A percentile compares a stretch with the other conserved stretches of the same genome.
Evolutionary conservation across 2,329 filamentous ascomycete genomes (phyloP).

Genomic region (Botrytis tulipae): DNA sequence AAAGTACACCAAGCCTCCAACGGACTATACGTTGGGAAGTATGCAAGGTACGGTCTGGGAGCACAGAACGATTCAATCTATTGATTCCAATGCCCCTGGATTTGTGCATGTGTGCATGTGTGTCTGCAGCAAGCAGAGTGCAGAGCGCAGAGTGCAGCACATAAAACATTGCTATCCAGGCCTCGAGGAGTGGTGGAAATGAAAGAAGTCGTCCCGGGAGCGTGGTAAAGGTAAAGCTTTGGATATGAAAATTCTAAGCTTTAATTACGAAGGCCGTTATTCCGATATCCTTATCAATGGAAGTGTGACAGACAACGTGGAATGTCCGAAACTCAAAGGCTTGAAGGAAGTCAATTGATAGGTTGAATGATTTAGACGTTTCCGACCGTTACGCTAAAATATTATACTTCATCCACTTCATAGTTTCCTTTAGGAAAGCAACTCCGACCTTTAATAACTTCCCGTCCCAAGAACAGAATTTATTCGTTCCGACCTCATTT

Average conservation of each 20-base stretch:
- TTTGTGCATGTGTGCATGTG: neutral
- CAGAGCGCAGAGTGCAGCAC: neutral
- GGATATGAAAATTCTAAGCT: neutral
- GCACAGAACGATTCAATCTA: neutral
- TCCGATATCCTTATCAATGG: neutral
- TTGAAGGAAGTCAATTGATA: neutral
- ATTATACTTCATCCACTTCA: neutral
- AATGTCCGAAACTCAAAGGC: neutral
- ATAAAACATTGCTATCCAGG: neutral
- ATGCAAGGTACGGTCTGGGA: neutral
- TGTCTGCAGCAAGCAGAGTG: neutral
- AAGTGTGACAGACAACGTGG: neutral
- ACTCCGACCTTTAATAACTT: neutral
- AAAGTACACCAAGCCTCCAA: neutral
- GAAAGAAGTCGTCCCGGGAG: neutral
- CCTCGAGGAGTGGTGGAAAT: neutral
- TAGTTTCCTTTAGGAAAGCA: neutral
- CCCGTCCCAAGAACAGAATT: neutral
- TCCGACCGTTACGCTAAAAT: neutral
- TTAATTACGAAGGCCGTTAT: neutral
- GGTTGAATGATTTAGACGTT: too few relatives aligned
- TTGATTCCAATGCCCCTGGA: neutral
- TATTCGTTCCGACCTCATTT: neutral
- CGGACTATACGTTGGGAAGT: neutral
- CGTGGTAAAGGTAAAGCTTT: neutral